Evolutionary conservation across 2,329 filamentous ascomycete genomes (phyloP), one percentile per base, ranked within the genome.

Genomic region (Macroventuria anomochaeta): DNA sequence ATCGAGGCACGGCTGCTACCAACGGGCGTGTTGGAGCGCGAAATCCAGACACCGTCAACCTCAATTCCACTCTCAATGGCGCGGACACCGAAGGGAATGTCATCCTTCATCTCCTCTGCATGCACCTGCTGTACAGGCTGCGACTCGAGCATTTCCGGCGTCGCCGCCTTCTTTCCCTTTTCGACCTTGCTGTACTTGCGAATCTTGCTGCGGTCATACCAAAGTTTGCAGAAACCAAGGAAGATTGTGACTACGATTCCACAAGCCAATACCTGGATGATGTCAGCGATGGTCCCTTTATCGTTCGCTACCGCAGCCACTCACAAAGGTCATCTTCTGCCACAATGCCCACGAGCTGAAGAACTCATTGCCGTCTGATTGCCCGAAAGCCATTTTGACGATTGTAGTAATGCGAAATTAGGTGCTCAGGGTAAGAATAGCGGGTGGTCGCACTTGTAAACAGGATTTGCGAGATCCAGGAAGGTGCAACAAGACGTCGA

Each of bases 251-350:
- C 61, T 78, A 84, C 82, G 61, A 96, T 92, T 54, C 83, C 84
- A 62, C 84, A 84, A 31, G 81, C 90, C 41, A 96, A 82, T 25
- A 91, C 83, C 91, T 96, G 60, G 13, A 57, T 54, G 28, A 53
- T 36, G 67, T 74, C 67, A 74, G 68, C 41, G 36, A 25, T 32
- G 40, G 25, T 23, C 15, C 10, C 20, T 49, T 7, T 46, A 31
- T 40, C 20, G 28, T 11, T 21, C 38, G 20, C 15, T 33, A 20
- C 42, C 21, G 43, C 12, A 20, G 39, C 25, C 17, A 81, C 89
- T 81, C 79, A 96, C 92, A 78, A 96, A 91, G 46, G 87, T 90
- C 86, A 96, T 87, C 79, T 96, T 87, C 80, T 95, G 85, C 92
- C 92, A 96, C 66, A 95, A 78, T 63, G 83, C 79, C 92, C 91